Conservation (phyloP, 116 monocot genomes). For the Phalaenopsis hybrid region DNA sequence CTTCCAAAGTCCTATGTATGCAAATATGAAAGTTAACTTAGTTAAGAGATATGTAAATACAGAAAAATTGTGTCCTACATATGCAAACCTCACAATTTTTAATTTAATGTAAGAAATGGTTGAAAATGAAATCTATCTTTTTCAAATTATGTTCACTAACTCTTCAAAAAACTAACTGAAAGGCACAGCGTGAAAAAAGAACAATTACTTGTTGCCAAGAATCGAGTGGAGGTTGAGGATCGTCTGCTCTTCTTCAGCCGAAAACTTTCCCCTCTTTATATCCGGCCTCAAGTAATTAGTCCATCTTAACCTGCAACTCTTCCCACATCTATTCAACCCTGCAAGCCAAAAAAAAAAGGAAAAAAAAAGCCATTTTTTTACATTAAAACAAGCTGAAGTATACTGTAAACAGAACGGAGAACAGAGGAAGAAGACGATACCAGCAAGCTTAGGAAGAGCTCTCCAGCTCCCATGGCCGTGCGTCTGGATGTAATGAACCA, state of each 20-base stretch:
- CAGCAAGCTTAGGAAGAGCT: constrained; percentile 43
- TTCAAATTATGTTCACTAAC: no score
- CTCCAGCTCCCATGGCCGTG: constrained; percentile 51
- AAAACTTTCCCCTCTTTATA: constrained; percentile 46
- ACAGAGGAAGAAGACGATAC: constrained; percentile 9
- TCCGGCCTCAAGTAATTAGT: constrained; percentile 48
- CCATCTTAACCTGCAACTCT: constrained; percentile 49
- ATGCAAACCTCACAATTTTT: no score
- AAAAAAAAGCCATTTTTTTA: background rate
- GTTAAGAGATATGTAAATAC: no score
- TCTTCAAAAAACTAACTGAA: no score
- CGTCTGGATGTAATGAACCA: constrained; percentile 35
- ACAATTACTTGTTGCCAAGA: constrained; percentile 41
- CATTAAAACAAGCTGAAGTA: background rate
- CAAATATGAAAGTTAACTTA: no score
- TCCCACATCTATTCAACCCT: constrained; percentile 51
- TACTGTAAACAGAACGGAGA: no score
- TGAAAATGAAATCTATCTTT: no score
- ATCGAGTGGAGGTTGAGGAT: constrained; percentile 42
- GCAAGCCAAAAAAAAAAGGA: background rate
- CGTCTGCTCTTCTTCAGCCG: constrained; percentile 37
- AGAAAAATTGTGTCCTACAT: no score
- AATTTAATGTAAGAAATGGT: no score
- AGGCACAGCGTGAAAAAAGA: no score
- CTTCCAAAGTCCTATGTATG: no score